A percentile compares a stretch with the other conserved stretches of the same genome.
Evolutionary conservation across 768 basidiomycete species (phyloP).

Genomic region (Trametes villosa): DNA sequence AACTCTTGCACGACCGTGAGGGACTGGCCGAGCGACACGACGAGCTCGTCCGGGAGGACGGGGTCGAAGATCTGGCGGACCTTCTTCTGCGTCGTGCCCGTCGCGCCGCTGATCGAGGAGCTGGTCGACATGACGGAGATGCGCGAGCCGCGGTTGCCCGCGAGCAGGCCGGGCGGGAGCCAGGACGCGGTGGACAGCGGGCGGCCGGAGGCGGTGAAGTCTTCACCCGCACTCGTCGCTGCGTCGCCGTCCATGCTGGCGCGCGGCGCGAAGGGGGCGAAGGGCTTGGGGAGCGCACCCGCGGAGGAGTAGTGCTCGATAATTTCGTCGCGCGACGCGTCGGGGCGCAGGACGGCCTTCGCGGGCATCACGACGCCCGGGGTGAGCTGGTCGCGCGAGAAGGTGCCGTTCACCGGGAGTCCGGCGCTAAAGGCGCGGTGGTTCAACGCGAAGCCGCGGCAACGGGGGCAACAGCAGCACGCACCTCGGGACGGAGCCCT

Average conservation of each 20-base stretch:
- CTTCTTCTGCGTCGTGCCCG: constrained; percentile 37
- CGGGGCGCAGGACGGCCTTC: constrained; percentile 45
- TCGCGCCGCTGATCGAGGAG: constrained; percentile 19
- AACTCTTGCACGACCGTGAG: constrained; percentile 67
- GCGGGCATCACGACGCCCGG: constrained; percentile 57
- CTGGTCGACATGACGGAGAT: constrained; percentile 28
- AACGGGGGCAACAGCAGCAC: neutral
- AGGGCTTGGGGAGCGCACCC: constrained; percentile 46
- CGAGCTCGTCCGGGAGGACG: constrained; percentile 75
- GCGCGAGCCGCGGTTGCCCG: constrained; percentile 19
- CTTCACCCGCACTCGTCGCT: neutral
- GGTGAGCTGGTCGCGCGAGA: constrained; percentile 49
- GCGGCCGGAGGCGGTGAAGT: constrained; percentile 16
- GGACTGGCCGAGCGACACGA: constrained; percentile 59
- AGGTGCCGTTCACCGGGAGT: constrained; percentile 30
- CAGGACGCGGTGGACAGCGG: constrained; percentile 28
- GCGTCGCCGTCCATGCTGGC: neutral
- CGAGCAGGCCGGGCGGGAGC: constrained; percentile 12
- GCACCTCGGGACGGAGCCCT: constrained; percentile 11
- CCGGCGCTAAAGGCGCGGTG: neutral
- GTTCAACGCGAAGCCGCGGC: neutral
- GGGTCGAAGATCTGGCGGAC: constrained; percentile 70
- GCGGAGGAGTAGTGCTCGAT: constrained; percentile 48
- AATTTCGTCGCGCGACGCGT: constrained; percentile 45
- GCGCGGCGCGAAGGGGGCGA: constrained; percentile 44